A percentile compares a stretch with the other conserved stretches of the same genome.
phyloP scores from a whole-genome alignment of 768 basidiomycete genomes.

The Tylopilus rubrobrunneus region DNA sequence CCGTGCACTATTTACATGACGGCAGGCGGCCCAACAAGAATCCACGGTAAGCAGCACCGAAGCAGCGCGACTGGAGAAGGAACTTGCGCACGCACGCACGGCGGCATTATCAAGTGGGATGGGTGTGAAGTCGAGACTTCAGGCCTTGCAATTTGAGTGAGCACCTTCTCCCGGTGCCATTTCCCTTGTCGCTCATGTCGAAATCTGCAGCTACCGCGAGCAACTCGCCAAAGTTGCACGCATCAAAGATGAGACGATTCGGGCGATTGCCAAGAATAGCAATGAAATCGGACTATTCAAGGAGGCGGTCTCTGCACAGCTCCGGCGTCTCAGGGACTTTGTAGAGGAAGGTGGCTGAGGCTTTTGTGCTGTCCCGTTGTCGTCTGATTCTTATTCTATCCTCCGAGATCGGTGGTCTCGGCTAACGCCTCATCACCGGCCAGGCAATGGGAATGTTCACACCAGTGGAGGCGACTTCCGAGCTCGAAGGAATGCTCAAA shows the following conservation, averaged over 20 bases:
- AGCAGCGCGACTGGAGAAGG: slow-evolving; percentile 63
- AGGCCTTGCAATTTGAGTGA: slow-evolving; percentile 74
- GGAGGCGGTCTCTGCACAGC: slow-evolving; percentile 67
- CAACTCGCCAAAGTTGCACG: slow-evolving; percentile 73
- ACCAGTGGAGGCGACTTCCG: background rate
- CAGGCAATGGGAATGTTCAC: slow-evolving; percentile 1
- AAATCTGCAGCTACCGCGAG: slow-evolving; percentile 61
- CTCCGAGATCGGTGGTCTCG: background rate
- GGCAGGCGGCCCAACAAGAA: slow-evolving; percentile 75
- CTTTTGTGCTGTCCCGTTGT: background rate
- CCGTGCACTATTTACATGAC: background rate
- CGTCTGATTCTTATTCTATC: background rate
- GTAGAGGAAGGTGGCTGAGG: slow-evolving; percentile 47
- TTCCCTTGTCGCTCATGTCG: slow-evolving; percentile 1
- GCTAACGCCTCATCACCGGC: background rate
- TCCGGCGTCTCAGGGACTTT: slow-evolving; percentile 65
- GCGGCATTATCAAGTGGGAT: slow-evolving; percentile 79
- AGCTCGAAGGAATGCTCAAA: background rate
- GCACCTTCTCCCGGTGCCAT: slow-evolving; percentile 18
- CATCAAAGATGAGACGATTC: slow-evolving; percentile 74
- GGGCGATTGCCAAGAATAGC: slow-evolving; percentile 79
- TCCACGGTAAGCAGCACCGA: slow-evolving; percentile 62
- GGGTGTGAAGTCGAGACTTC: slow-evolving; percentile 74
- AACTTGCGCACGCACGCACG: slow-evolving; percentile 69
- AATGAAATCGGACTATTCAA: slow-evolving; percentile 83